Base-by-base conservation (phyloP, 1,284 basidiomycete genomes). In the Ganoderma lingzhi region DNA sequence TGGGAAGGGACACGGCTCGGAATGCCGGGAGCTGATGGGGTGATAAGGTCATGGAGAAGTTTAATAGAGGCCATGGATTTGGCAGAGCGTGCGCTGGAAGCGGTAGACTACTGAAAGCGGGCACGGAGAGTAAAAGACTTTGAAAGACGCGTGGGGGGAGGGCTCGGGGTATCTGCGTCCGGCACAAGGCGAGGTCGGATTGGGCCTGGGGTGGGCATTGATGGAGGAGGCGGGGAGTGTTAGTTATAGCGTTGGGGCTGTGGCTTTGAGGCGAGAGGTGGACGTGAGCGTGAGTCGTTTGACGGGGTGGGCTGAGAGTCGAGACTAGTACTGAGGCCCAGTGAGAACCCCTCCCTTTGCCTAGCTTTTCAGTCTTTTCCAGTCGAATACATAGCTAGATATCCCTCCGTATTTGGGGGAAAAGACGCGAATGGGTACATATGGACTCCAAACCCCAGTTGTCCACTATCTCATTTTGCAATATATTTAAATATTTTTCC, bases 21-120 rank as follows among this genome's bases (percentile, higher is more conserved):
- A 66, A n/a, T 45, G n/a, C 69, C 67, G 67, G 69, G 63, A 61
- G 69, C 62, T 72, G 71, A 73, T 71, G 74, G 71, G 69, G 65
- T 71, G 67, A 70, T 73, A 70, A 71, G 62, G 60, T 37, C 60
- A 65, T 62, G 44, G 62, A 65, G 65, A 66, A 66, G 67, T 65
- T 68, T 68, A 68, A 65, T 66, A 44, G 64, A 65, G 28, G 58
- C n/a, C 39, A 19, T 45, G 63, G n/a, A 53, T 63, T 28, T 39
- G 64, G 61, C 23, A 62, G 35, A 28, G n/a, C 14, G 32, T 35
- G 68, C 42, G 68, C 71, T 55, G 66, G 63, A 64, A 59, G 56
- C 32, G 35, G 56, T 0, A 8, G 1, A 59, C 17, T 23, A 35
- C 56, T 23, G 9, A 17, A 58, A 58, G 37, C 28, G 55, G 55